Percentiles rank a stretch among this genome's conserved stretches.
These are phyloP conservation scores for Wallacemonas collosoma DNA, from an alignment of 208 protist genomes.

Conservation along the genomic window DNA sequence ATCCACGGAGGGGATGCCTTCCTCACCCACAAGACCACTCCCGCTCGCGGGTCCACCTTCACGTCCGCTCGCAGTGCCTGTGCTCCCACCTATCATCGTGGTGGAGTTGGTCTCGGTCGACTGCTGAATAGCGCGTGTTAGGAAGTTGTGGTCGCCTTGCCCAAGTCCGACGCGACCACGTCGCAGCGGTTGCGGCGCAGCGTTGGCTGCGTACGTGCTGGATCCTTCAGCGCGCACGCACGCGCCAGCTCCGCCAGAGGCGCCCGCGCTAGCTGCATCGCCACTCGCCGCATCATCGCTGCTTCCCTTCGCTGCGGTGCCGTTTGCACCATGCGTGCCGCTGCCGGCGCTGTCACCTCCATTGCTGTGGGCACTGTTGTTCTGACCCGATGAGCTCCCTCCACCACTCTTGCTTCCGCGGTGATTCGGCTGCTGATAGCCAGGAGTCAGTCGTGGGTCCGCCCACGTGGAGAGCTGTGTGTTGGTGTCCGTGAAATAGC, in stretches of 20 bases:
- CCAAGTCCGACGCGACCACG: conserved; percentile 43
- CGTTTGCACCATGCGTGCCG: background rate
- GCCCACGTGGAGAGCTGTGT: conserved; percentile 65
- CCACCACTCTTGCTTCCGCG: background rate
- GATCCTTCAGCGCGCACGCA: background rate
- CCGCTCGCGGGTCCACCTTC: too few species aligned
- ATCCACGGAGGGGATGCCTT: conserved; percentile 22
- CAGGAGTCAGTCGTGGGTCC: conserved; percentile 50
- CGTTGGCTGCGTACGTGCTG: conserved; percentile 11
- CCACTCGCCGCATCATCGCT: background rate
- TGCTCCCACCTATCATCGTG: background rate
- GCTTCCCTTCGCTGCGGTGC: background rate
- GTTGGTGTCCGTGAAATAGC: conserved; percentile 73
- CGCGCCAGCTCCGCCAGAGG: background rate
- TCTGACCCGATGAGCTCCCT: background rate
- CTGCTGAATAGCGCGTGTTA: conserved; percentile 38
- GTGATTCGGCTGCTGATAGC: conserved; percentile 1
- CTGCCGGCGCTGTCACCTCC: conserved; percentile 5
- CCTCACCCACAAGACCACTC: background rate
- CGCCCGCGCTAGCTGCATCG: background rate
- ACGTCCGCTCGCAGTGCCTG: too few species aligned
- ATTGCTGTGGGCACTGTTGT: conserved; percentile 8
- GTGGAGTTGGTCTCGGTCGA: background rate
- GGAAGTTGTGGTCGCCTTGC: conserved; percentile 52
- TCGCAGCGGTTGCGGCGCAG: conserved; percentile 21